Evolutionary conservation across 768 basidiomycete species (phyloP).

Genomic region (Russula sp.): DNA sequence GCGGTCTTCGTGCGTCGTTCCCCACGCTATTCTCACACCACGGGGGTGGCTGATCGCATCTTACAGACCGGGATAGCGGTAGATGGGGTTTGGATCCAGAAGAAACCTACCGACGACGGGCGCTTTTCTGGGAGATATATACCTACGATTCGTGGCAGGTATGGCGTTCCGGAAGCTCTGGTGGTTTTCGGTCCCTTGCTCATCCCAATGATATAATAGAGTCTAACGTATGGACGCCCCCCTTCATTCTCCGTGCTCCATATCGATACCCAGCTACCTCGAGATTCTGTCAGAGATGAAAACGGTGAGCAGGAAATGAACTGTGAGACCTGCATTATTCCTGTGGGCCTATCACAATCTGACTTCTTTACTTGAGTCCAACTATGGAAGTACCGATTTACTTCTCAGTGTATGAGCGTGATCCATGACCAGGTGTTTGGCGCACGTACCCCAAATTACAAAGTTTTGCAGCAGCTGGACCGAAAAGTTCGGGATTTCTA

Average conservation of each 20-base stretch:
- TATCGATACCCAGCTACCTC: slow-evolving; percentile 27
- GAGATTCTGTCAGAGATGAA: slow-evolving; percentile 48
- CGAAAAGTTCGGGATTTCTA: slow-evolving; percentile 59
- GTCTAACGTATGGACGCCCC: slow-evolving; percentile 65
- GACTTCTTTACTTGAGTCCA: slow-evolving; percentile 37
- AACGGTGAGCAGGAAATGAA: slow-evolving; percentile 54
- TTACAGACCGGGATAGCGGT: slow-evolving; percentile 59
- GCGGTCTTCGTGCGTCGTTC: slow-evolving; percentile 43
- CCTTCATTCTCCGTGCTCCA: slow-evolving; percentile 49
- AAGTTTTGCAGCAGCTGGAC: slow-evolving; percentile 57
- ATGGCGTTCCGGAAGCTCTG: slow-evolving; percentile 18
- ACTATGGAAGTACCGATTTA: slow-evolving; percentile 66
- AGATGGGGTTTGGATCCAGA: slow-evolving; percentile 53
- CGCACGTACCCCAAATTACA: slow-evolving; percentile 54
- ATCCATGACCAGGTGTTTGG: slow-evolving; percentile 68
- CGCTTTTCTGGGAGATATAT: slow-evolving; percentile 58
- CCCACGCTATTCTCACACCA: slow-evolving; percentile 36
- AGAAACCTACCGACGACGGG: slow-evolving; percentile 54
- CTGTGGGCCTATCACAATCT: neutral
- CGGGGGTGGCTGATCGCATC: slow-evolving; percentile 15
- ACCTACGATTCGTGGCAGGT: slow-evolving; percentile 72
- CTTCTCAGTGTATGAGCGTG: slow-evolving; percentile 53
- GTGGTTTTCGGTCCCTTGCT: slow-evolving; percentile 3
- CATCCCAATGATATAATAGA: slow-evolving; percentile 36
- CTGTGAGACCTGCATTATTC: slow-evolving; percentile 38